These are phyloP conservation scores for Asterophora lycoperdoides DNA, from an alignment of 768 basidiomycete genomes.

Conservation along the genomic window DNA sequence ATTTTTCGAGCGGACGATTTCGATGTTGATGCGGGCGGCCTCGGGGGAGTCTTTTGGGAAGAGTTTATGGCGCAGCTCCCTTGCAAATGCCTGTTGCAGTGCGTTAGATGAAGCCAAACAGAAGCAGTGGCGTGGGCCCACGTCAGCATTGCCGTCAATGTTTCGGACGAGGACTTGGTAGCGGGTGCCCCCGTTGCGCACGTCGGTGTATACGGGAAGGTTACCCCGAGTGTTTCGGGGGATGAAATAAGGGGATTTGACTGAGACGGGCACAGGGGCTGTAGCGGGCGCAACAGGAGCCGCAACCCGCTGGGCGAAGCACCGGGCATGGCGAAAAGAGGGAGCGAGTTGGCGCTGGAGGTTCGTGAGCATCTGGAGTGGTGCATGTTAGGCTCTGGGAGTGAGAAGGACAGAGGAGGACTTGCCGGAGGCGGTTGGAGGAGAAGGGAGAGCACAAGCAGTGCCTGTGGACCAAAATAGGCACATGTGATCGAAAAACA, in stretches of 20 bases:
- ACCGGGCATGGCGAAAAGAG: not conserved
- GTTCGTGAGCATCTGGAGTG: conserved; percentile 2
- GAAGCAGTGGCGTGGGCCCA: conserved; percentile 29
- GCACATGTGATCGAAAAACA: conserved; percentile 6
- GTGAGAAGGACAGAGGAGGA: not conserved
- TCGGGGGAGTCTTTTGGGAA: conserved; percentile 45
- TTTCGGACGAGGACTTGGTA: conserved; percentile 59
- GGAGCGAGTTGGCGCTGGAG: not conserved
- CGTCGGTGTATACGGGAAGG: conserved; percentile 73
- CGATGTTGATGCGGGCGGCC: conserved; percentile 45
- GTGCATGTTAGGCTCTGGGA: not conserved
- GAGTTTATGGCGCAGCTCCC: conserved; percentile 49
- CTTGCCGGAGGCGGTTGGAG: not conserved
- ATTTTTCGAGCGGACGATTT: conserved; percentile 45
- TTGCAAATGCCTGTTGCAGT: conserved; percentile 47
- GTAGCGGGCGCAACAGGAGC: conserved; percentile 8
- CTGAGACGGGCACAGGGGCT: conserved; percentile 16
- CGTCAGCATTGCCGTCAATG: conserved; percentile 59
- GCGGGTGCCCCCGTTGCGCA: conserved; percentile 62
- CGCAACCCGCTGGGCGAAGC: conserved; percentile 5
- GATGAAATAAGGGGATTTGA: conserved; percentile 48
- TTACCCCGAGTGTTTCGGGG: conserved; percentile 62
- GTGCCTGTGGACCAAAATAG: not conserved
- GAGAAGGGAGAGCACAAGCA: not conserved
- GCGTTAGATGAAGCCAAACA: conserved; percentile 12